phyloP scores from a whole-genome alignment of 176 grass and related monocot species.

The Hordeum vulgare region DNA sequence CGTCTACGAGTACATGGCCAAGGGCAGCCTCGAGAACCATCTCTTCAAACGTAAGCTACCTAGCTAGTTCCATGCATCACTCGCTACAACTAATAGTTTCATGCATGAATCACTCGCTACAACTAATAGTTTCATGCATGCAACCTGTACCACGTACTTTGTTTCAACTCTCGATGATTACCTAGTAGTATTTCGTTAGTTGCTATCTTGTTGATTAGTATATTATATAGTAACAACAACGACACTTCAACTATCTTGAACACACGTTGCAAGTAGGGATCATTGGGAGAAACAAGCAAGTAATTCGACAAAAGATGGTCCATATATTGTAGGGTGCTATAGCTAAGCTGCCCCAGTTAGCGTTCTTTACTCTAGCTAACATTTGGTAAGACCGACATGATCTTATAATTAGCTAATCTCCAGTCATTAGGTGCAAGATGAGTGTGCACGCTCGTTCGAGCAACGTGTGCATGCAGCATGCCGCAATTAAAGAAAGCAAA shows the following conservation, averaged over 20 bases:
- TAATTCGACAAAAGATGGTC: no score
- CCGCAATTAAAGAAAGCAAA: neutral
- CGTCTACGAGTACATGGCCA: slow-evolving; percentile 72
- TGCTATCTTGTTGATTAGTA: neutral
- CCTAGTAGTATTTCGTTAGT: neutral
- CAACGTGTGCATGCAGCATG: neutral
- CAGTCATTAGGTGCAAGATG: neutral
- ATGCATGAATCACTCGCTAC: no score
- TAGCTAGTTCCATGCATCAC: neutral
- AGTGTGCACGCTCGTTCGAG: neutral
- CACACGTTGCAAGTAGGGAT: no score
- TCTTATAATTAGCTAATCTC: neutral
- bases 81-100: no score
- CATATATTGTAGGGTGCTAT: no score
- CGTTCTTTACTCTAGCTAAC: neutral
- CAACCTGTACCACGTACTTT: neutral
- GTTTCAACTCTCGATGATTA: neutral
- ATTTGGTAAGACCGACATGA: neutral
- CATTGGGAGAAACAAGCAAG: no score
- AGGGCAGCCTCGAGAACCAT: slow-evolving; percentile 64
- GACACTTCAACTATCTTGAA: neutral
- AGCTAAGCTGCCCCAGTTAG: no score
- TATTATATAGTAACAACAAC: no score
- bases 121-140: neutral
- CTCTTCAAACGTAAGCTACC: slow-evolving; percentile 58